Conservation (phyloP, 495 filamentous ascomycete genomes). For the Aspergillus sclerotioniger region DNA sequence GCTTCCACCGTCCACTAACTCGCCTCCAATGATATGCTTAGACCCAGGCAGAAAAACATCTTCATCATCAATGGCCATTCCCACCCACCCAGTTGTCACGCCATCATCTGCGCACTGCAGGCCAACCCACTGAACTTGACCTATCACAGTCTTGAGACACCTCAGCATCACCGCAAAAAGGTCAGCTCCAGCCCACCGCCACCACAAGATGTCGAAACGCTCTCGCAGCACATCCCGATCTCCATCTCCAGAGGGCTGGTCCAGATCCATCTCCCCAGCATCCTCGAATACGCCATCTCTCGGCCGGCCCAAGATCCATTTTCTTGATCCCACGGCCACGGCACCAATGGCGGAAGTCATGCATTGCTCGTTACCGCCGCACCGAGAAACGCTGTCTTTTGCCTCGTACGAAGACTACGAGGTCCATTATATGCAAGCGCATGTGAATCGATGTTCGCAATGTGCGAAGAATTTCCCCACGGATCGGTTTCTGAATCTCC, state of each 20-base stretch:
- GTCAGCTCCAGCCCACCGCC: not conserved
- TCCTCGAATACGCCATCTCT: slow-evolving; percentile 18
- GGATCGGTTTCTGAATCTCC: slow-evolving; percentile 68
- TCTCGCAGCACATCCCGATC: slow-evolving; percentile 50
- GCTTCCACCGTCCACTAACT: not conserved
- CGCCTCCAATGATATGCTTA: not conserved
- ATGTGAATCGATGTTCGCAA: slow-evolving; percentile 80
- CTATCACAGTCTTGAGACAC: slow-evolving; percentile 7
- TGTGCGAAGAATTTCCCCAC: slow-evolving; percentile 79
- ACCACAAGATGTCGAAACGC: slow-evolving; percentile 57
- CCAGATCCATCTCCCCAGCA: slow-evolving; percentile 26
- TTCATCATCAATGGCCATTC: not conserved
- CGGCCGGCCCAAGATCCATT: slow-evolving; percentile 28
- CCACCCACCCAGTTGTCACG: not conserved
- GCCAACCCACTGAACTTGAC: slow-evolving; percentile 1
- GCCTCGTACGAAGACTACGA: slow-evolving; percentile 79
- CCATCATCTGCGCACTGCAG: not conserved
- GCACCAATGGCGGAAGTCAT: slow-evolving; percentile 45
- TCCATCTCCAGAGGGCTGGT: slow-evolving; percentile 17
- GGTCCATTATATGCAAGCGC: slow-evolving; percentile 74
- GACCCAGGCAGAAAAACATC: not conserved
- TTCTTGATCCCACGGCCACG: slow-evolving; percentile 19
- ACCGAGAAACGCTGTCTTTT: slow-evolving; percentile 67
- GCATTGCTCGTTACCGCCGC: slow-evolving; percentile 78
- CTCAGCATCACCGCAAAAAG: not conserved